These are phyloP conservation scores for Tricholoma hemisulphureum DNA, from an alignment of 768 basidiomycete genomes.

Conservation along the genomic window DNA sequence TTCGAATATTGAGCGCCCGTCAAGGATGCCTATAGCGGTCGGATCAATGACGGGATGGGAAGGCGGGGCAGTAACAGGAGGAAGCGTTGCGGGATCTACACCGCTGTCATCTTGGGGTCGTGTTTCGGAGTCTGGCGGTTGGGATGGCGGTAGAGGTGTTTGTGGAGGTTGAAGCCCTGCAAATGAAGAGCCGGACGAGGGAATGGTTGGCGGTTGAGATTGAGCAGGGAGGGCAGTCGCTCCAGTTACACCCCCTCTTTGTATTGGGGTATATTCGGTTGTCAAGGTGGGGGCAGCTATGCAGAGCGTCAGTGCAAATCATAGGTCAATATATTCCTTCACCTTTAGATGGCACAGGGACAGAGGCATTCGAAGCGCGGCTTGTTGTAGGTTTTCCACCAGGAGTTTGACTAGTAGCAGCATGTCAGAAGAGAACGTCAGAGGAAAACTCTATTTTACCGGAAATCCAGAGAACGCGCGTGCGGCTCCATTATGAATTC, in stretches of 20 bases:
- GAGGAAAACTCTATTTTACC: conserved; percentile 39
- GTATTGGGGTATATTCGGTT: conserved; percentile 79
- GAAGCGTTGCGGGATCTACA: conserved; percentile 62
- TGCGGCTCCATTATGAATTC: conserved; percentile 90
- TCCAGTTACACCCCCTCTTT: conserved; percentile 49
- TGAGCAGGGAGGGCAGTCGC: conserved; percentile 13
- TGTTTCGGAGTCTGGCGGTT: conserved; percentile 13
- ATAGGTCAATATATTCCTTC: not conserved
- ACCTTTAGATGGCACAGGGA: conserved; percentile 35
- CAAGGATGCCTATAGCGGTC: conserved; percentile 57
- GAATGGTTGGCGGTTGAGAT: conserved; percentile 20
- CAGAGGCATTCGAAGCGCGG: conserved; percentile 30
- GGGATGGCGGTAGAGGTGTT: conserved; percentile 8
- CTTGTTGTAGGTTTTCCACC: conserved; percentile 29
- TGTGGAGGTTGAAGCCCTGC: conserved; percentile 11
- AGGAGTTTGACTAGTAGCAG: conserved; percentile 40
- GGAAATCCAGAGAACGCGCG: conserved; percentile 70
- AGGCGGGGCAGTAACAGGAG: conserved; percentile 66
- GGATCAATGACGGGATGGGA: conserved; percentile 82
- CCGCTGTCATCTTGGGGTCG: conserved; percentile 42
- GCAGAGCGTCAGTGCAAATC: not conserved
- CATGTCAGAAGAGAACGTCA: not conserved
- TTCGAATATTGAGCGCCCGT: conserved; percentile 81
- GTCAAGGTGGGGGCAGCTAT: conserved; percentile 48
- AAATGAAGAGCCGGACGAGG: conserved; percentile 16